phyloP scores from a whole-genome alignment of 164 flowering plant genomes.

The Annona cherimola region DNA sequence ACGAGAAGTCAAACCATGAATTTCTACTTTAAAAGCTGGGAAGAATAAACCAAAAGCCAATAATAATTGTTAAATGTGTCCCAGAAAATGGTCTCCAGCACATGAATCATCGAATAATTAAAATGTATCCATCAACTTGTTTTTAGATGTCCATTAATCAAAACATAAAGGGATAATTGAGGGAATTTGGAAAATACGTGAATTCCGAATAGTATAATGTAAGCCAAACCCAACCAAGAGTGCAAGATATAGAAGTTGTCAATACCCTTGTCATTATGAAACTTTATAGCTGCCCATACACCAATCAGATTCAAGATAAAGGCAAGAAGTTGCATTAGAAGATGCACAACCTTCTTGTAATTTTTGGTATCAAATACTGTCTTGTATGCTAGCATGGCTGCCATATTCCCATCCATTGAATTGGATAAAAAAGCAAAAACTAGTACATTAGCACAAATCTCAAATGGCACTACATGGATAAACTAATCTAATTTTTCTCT shows the following conservation, averaged over 20 bases:
- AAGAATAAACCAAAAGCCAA: too few relatives aligned
- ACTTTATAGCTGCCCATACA: slow-evolving; percentile 85
- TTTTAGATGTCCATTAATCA: too few relatives aligned
- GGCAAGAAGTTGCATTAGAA: slow-evolving; percentile 59
- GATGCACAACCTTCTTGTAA: slow-evolving; percentile 75
- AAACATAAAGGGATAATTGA: neutral
- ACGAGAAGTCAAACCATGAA: too few relatives aligned
- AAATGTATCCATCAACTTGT: too few relatives aligned
- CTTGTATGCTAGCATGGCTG: slow-evolving; percentile 95
- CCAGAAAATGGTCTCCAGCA: too few relatives aligned
- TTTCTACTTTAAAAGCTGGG: too few relatives aligned
- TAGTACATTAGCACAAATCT: neutral
- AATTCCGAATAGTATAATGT: slow-evolving; percentile 55
- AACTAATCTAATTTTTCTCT: too few relatives aligned
- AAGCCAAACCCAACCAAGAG: slow-evolving; percentile 95
- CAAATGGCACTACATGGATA: too few relatives aligned
- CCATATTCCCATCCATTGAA: slow-evolving; percentile 18
- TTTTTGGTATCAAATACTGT: slow-evolving; percentile 77
- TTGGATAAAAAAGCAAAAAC: neutral
- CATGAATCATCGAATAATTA: too few relatives aligned
- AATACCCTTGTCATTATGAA: slow-evolving; percentile 91
- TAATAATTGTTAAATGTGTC: too few relatives aligned
- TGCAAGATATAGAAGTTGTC: slow-evolving; percentile 97
- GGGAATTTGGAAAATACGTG: slow-evolving; percentile 46
- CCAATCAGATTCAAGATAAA: slow-evolving; percentile 65